Conservation (phyloP, 768 basidiomycete species). For the Neoboletus subvelutipes region DNA sequence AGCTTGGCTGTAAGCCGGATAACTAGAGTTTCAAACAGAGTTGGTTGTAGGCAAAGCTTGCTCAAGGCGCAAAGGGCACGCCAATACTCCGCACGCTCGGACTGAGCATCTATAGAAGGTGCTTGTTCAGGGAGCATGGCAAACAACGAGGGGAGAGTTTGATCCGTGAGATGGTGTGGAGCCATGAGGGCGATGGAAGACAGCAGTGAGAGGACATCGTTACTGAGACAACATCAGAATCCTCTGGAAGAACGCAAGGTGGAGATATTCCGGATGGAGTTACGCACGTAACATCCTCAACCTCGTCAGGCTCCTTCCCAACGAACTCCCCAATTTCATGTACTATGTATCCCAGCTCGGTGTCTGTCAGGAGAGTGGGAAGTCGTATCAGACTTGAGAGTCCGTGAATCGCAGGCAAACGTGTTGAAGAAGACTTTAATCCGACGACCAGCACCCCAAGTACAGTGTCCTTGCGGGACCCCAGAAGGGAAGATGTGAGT, state of each 20-base stretch:
- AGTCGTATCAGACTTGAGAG: constrained; percentile 68
- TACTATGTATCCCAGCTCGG: constrained; percentile 79
- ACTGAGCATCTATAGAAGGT: constrained; percentile 51
- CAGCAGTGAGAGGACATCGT: constrained; percentile 61
- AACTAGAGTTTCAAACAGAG: constrained; percentile 83
- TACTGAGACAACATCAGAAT: constrained; percentile 38
- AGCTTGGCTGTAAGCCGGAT: constrained; percentile 76
- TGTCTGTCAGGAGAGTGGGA: constrained; percentile 56
- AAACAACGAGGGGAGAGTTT: constrained; percentile 82
- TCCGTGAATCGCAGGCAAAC: constrained; percentile 61
- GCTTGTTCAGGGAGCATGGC: constrained; percentile 66
- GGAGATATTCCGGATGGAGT: background rate
- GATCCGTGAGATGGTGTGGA: constrained; percentile 64
- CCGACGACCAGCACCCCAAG: constrained; percentile 63
- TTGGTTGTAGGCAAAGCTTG: constrained; percentile 66
- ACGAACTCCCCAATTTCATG: constrained; percentile 73
- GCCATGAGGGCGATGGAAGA: constrained; percentile 56
- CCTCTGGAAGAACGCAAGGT: background rate
- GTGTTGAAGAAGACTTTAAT: constrained; percentile 49
- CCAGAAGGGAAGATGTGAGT: constrained; percentile 39
- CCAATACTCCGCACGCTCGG: constrained; percentile 64
- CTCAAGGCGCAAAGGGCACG: constrained; percentile 66
- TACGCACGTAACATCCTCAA: constrained; percentile 52
- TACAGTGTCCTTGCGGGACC: constrained; percentile 73
- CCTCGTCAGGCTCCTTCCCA: constrained; percentile 43